A percentile compares a stretch with the other conserved stretches of the same genome.
Evolutionary conservation across 208 protist species (phyloP).

Genomic region (Naegleria lovaniensis): DNA sequence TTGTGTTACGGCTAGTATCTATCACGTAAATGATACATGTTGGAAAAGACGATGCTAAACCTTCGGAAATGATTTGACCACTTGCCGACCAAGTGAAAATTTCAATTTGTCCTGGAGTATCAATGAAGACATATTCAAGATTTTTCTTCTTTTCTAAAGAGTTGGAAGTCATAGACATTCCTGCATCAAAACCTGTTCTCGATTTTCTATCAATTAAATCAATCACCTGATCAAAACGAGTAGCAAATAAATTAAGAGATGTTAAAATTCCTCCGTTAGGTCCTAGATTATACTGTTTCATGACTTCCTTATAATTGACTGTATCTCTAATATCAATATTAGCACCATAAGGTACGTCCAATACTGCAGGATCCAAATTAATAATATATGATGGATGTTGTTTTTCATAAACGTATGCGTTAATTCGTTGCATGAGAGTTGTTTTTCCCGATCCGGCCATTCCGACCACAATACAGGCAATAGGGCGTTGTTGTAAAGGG

Average conservation of each 20-base stretch:
- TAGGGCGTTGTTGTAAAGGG: conserved; percentile 49
- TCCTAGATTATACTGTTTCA: conserved; percentile 92
- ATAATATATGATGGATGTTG: conserved; percentile 83
- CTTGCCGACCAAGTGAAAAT: conserved; percentile 97
- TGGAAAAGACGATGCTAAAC: conserved; percentile 80
- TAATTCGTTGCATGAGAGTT: conserved; percentile 91
- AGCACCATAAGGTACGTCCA: conserved; percentile 79
- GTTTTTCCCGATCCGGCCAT: conserved; percentile 99
- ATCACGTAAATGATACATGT: conserved; percentile 93
- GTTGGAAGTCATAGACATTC: background rate
- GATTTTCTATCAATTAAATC: conserved; percentile 63
- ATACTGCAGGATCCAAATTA: conserved; percentile 96
- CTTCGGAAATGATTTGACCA: conserved; percentile 92
- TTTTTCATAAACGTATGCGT: conserved; percentile 72
- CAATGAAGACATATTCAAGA: conserved; percentile 90
- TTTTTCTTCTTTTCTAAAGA: conserved; percentile 17
- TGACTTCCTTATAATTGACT: conserved; percentile 95
- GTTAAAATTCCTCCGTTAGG: conserved; percentile 98
- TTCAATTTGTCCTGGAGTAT: conserved; percentile 99
- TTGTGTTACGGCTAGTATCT: conserved; percentile 85
- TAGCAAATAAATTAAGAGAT: conserved; percentile 96
- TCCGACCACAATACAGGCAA: conserved; percentile 91
- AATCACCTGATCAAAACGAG: conserved; percentile 94
- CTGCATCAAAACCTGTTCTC: background rate
- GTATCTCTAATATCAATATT: conserved; percentile 99